Conservation (phyloP, 345 rosid genomes). For the Excoecaria cochinchinensis region DNA sequence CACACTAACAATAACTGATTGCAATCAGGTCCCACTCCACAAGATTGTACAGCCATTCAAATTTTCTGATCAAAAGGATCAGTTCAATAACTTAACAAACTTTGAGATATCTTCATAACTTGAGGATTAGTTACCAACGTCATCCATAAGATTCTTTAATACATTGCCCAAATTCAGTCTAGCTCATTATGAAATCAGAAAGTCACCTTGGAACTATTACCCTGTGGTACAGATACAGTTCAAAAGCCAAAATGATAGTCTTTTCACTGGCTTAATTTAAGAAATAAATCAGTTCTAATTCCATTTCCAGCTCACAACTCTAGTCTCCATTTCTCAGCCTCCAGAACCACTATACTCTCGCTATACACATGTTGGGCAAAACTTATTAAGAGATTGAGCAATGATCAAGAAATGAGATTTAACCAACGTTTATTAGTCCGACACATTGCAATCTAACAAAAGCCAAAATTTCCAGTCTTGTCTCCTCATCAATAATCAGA, state of each 20-base stretch:
- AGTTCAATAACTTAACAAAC: neutral
- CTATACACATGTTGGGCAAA: neutral
- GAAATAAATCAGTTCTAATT: neutral
- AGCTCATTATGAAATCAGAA: neutral
- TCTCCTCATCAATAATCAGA: neutral
- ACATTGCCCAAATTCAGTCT: neutral
- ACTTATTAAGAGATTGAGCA: neutral
- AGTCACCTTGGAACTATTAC: neutral
- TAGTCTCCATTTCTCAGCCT: neutral
- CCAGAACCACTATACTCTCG: neutral
- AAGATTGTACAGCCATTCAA: neutral
- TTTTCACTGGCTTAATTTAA: neutral
- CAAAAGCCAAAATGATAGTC: neutral
- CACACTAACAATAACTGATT: neutral
- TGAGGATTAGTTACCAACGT: too few relatives aligned
- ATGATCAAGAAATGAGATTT: neutral
- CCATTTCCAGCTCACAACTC: neutral
- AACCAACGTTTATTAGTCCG: neutral
- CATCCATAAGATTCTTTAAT: neutral
- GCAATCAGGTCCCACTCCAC: neutral
- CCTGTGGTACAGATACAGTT: neutral
- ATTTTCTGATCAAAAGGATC: neutral
- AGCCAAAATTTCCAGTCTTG: neutral
- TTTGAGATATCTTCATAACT: neutral
- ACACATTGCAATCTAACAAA: neutral